These are phyloP conservation scores for Ophiocordyceps robertsii DNA, from an alignment of 2,329 filamentous ascomycete genomes.

Conservation along the genomic window DNA sequence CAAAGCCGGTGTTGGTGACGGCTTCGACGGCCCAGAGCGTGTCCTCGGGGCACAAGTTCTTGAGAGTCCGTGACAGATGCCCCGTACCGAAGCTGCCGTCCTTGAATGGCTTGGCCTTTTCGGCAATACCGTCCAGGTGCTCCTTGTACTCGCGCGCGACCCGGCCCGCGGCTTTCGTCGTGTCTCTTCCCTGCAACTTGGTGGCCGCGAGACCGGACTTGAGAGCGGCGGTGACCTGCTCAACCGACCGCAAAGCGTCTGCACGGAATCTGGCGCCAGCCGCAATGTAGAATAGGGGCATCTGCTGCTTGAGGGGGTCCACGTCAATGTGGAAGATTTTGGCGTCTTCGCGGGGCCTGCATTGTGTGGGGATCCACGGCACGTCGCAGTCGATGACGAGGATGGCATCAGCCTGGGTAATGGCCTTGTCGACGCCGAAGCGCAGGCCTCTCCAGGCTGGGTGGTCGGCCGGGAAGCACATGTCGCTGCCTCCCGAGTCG, in stretches of 20 bases:
- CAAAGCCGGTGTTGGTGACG: conserved; percentile 55
- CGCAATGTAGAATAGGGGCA: conserved; percentile 60
- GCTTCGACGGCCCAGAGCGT: conserved; percentile 69
- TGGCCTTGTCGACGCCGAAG: conserved; percentile 60
- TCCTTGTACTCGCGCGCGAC: conserved; percentile 45
- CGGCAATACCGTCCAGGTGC: conserved; percentile 45
- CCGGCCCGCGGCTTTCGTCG: conserved; percentile 17
- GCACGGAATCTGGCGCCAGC: conserved; percentile 53
- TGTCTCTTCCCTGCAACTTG: conserved; percentile 17
- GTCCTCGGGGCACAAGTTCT: conserved; percentile 21
- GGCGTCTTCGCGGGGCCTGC: conserved; percentile 36
- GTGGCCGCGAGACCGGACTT: conserved; percentile 27
- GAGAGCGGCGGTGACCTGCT: conserved; percentile 55
- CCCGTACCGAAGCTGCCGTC: conserved; percentile 38
- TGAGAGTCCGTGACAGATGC: conserved; percentile 18
- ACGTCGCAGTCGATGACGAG: conserved; percentile 81
- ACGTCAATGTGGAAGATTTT: conserved; percentile 52
- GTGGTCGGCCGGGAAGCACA: conserved; percentile 67
- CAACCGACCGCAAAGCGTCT: conserved; percentile 49
- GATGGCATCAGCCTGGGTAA: conserved; percentile 70
- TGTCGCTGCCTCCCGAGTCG: conserved; percentile 66
- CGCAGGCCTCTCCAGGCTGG: conserved; percentile 55
- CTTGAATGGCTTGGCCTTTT: conserved; percentile 40
- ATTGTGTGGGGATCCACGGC: conserved; percentile 79
- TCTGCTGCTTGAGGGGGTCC: conserved; percentile 56